Evolutionary conservation across 495 filamentous ascomycete species (phyloP).

Genomic region (Copromyces sp.): DNA sequence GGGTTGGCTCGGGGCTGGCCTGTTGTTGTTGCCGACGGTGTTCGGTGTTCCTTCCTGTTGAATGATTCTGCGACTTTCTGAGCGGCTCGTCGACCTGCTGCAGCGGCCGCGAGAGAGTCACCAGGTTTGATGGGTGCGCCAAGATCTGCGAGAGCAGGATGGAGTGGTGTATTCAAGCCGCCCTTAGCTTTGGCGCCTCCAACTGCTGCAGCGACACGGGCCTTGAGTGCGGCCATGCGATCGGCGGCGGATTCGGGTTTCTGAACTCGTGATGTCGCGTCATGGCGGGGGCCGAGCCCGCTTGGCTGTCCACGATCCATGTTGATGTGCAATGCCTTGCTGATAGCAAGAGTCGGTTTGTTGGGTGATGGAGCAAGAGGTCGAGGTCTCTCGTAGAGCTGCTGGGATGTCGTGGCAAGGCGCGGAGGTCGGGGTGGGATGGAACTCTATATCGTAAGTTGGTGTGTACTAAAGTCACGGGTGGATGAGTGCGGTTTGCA

Average conservation of each 20-base stretch:
- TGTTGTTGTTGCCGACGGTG: slow-evolving; percentile 21
- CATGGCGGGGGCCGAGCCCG: slow-evolving; percentile 44
- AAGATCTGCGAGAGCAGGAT: slow-evolving; percentile 76
- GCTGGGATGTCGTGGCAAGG: background rate
- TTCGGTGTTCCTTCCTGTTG: slow-evolving; percentile 24
- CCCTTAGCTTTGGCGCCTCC: slow-evolving; percentile 51
- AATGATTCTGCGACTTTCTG: slow-evolving; percentile 7
- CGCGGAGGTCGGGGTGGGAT: background rate
- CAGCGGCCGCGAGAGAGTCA: slow-evolving; percentile 9
- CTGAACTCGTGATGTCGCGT: slow-evolving; percentile 37
- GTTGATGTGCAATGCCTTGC: background rate
- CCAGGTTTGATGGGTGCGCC: slow-evolving; percentile 48
- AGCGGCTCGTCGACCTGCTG: slow-evolving; percentile 18
- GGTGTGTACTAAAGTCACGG: background rate
- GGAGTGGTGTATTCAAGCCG: slow-evolving; percentile 80
- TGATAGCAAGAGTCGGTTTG: background rate
- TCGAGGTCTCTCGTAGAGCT: background rate
- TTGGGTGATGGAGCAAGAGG: background rate
- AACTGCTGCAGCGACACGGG: slow-evolving; percentile 68
- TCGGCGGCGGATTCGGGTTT: slow-evolving; percentile 45
- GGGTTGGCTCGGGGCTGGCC: slow-evolving; percentile 53
- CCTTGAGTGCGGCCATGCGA: slow-evolving; percentile 61
- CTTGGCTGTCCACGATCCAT: slow-evolving; percentile 35
- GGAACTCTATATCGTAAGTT: background rate
- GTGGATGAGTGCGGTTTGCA: background rate